Conservation (phyloP, 768 basidiomycete genomes). For the Podaxis pistillaris region DNA sequence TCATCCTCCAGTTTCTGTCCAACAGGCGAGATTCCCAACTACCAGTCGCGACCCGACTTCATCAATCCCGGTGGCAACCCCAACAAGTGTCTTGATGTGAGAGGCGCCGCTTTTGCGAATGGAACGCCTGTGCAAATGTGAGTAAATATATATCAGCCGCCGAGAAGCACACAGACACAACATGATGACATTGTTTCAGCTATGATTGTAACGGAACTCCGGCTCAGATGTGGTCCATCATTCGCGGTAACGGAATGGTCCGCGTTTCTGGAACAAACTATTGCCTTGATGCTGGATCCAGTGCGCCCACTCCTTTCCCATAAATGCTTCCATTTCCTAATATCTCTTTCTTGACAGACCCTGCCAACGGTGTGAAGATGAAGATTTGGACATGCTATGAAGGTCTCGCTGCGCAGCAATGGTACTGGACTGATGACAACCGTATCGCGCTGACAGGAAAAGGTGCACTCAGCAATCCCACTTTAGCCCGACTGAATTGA, state of each 20-base stretch:
- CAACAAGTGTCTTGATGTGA: constrained; percentile 29
- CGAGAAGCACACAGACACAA: neutral
- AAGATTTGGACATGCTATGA: constrained; percentile 25
- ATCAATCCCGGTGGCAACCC: constrained; percentile 20
- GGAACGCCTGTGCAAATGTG: constrained; percentile 31
- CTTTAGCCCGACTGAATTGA: neutral
- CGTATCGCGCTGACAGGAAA: constrained; percentile 15
- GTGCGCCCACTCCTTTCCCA: neutral
- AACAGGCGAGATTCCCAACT: constrained; percentile 20
- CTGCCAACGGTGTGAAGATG: constrained; percentile 20
- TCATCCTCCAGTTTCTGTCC: constrained; percentile 25
- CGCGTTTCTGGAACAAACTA: constrained; percentile 17
- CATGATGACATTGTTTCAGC: constrained; percentile 4
- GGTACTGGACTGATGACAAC: constrained; percentile 18
- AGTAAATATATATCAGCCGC: constrained; percentile 4
- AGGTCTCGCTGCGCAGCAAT: constrained; percentile 20
- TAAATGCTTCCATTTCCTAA: neutral
- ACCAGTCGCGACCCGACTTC: constrained; percentile 17
- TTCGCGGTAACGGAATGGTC: constrained; percentile 17
- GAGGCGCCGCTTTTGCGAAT: constrained; percentile 24
- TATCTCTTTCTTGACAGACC: constrained; percentile 7
- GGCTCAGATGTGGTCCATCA: constrained; percentile 19
- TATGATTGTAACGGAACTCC: constrained; percentile 21
- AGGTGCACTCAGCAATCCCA: neutral
- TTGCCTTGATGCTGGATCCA: constrained; percentile 20